Evolutionary conservation across 2,329 filamentous ascomycete species (phyloP).

Genomic region (Claviceps purpurea): DNA sequence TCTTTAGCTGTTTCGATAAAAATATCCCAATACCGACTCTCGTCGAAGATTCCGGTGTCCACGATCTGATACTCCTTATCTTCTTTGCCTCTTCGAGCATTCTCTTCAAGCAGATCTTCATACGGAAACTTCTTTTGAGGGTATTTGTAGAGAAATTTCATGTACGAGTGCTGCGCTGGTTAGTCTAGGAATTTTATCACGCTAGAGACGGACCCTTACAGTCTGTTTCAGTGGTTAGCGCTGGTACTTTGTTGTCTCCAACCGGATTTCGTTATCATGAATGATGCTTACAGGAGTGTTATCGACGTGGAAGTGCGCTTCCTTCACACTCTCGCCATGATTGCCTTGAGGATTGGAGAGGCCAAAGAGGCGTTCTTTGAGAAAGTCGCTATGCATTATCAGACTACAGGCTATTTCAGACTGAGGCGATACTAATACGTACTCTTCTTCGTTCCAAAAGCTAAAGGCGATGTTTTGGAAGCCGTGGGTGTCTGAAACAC

Average conservation of each 20-base stretch:
- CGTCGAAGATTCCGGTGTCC: slow-evolving; percentile 78
- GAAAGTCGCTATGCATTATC: slow-evolving; percentile 51
- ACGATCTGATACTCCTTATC: slow-evolving; percentile 86
- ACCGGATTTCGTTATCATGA: background rate
- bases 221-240: slow-evolving; percentile 24
- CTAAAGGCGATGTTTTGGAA: slow-evolving; percentile 86
- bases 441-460: slow-evolving; percentile 98
- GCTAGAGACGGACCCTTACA: slow-evolving; percentile 20
- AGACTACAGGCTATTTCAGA: background rate
- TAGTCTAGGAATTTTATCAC: background rate
- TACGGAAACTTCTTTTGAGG: slow-evolving; percentile 88
- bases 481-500: slow-evolving; percentile 83
- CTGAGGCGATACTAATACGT: slow-evolving; percentile 3
- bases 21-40: slow-evolving; percentile 92
- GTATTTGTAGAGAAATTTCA: slow-evolving; percentile 98
- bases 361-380: slow-evolving; percentile 91
- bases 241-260: background rate
- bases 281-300: slow-evolving; percentile 57
- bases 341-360: slow-evolving; percentile 94
- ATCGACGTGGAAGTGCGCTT: slow-evolving; percentile 91
- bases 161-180: slow-evolving; percentile 70
- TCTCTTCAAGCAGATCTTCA: slow-evolving; percentile 73
- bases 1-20: slow-evolving; percentile 95
- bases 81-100: slow-evolving; percentile 58
- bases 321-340: slow-evolving; percentile 93